Base-by-base conservation (phyloP, 257 asterid species). In the Solanum tarapatanum region DNA sequence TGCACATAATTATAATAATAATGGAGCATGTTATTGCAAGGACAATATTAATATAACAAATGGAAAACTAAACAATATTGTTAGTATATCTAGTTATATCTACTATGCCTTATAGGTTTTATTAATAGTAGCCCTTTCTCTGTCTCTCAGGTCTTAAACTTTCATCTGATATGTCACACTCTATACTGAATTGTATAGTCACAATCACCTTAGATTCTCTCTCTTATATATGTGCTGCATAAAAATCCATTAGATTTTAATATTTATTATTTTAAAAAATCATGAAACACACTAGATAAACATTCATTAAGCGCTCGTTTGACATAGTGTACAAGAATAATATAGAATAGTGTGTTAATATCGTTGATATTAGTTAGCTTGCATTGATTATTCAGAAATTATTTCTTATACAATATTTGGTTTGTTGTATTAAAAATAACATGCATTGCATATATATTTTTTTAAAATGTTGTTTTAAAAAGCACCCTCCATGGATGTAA, bases 151-250 rank as follows among this genome's bases (percentile, higher is more conserved):
- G 85, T 82, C 69, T 48, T 48, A 82, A 82, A 82, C 69, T 82
- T 82, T 48, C 28, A 45, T 82, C 41, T 87, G 91, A 90, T 45
- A 87, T 23, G 90, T 89, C 93, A 82, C 88, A 23, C 64, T 91
- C 92, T 76, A 82, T 76, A 83, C 85, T 88, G 24, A 84, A 79
- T 37, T 75, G 92, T 89, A 35, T 87, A 43, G 93, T 91, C 92
- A 86, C 90, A 24, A 74, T 91, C 92, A 89, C 91, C 91, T 55
- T 87, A 87, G 87, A 85, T 88, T 88, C 85, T 85, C 77, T 88
- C 45, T 76, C 86, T 55, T 37, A 70, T 51, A 28, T 45, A 79
- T 24, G 9, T 62, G 60, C 37, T 84, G 17, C 73, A 62, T 24
- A 62, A 70, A 9, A 86, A 10, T 45, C 76, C 72, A 30, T 70